phyloP scores from a whole-genome alignment of 176 grass and related monocot genomes.

The Calamus simplicifolius region DNA sequence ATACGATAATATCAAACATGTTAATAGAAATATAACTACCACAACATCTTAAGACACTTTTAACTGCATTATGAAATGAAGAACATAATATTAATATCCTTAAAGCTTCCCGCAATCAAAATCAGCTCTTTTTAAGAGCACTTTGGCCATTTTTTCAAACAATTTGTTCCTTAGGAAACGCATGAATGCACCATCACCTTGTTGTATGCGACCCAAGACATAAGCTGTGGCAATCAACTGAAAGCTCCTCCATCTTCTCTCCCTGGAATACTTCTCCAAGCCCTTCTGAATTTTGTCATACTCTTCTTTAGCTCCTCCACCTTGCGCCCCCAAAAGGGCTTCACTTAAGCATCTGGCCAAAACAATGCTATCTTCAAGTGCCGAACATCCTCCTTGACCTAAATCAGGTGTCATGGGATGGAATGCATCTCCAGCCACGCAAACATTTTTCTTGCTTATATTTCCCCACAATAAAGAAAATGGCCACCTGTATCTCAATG shows the following conservation, averaged over 20 bases:
- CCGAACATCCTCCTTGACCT: slow-evolving; percentile 58
- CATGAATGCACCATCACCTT: too few species aligned
- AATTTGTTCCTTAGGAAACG: too few species aligned
- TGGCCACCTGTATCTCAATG: slow-evolving; percentile 46
- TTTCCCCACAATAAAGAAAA: slow-evolving; percentile 27
- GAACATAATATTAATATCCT: too few species aligned
- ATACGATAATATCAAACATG: too few species aligned
- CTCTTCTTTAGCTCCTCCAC: background rate
- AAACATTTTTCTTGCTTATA: slow-evolving; percentile 42
- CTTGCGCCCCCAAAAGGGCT: slow-evolving; percentile 6
- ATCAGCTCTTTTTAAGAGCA: too few species aligned
- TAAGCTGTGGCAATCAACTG: slow-evolving; percentile 12
- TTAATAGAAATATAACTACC: too few species aligned
- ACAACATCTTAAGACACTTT: too few species aligned
- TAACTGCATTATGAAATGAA: too few species aligned
- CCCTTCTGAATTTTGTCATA: slow-evolving; percentile 14
- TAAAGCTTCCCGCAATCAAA: too few species aligned
- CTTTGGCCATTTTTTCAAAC: too few species aligned
- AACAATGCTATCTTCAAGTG: slow-evolving; percentile 58
- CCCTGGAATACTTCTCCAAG: slow-evolving; percentile 30
- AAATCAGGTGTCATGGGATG: slow-evolving; percentile 90
- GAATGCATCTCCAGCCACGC: slow-evolving; percentile 68
- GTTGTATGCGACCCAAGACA: too few species aligned
- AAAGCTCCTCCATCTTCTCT: slow-evolving; percentile 56
- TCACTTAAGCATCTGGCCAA: slow-evolving; percentile 43